These are phyloP conservation scores for Colletotrichum sp. DNA, from an alignment of 2,329 filamentous ascomycete species.

Conservation along the genomic window DNA sequence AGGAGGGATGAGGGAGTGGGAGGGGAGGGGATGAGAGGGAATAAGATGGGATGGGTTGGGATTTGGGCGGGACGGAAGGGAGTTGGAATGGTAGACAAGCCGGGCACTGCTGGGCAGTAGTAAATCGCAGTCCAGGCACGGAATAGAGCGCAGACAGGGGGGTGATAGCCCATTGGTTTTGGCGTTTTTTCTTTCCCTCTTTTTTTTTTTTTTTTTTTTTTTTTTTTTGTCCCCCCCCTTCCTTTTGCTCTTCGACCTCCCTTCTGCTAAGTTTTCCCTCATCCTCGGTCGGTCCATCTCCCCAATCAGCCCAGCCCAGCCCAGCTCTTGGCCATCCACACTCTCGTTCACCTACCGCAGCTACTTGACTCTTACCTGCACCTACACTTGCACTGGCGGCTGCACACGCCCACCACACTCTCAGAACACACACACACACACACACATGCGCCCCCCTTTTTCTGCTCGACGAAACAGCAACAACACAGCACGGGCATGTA, in stretches of 20 bases:
- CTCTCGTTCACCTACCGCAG: too few species aligned
- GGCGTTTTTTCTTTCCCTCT: neutral
- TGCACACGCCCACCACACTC: neutral
- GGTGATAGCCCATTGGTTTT: neutral
- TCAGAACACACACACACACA: neutral
- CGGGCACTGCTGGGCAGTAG: conserved; percentile 2
- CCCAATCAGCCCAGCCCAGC: neutral
- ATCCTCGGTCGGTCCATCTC: neutral
- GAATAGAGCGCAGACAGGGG: neutral
- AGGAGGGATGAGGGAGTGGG: neutral
- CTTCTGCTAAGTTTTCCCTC: too few species aligned
- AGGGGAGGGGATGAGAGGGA: neutral
- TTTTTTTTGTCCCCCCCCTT: neutral
- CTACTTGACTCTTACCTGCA: neutral
- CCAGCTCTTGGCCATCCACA: neutral
- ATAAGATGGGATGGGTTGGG: conserved; percentile 10
- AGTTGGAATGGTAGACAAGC: conserved; percentile 11
- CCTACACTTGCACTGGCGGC: neutral
- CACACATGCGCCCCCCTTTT: neutral
- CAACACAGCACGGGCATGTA: neutral
- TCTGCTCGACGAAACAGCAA: neutral
- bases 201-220: neutral
- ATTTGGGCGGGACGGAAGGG: neutral
- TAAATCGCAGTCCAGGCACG: conserved; percentile 8
- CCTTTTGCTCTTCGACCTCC: neutral